Percentiles rank a stretch among this genome's conserved stretches.
phyloP scores from a whole-genome alignment of 169 alveolate genomes.

The Plasmodium vinckei region DNA sequence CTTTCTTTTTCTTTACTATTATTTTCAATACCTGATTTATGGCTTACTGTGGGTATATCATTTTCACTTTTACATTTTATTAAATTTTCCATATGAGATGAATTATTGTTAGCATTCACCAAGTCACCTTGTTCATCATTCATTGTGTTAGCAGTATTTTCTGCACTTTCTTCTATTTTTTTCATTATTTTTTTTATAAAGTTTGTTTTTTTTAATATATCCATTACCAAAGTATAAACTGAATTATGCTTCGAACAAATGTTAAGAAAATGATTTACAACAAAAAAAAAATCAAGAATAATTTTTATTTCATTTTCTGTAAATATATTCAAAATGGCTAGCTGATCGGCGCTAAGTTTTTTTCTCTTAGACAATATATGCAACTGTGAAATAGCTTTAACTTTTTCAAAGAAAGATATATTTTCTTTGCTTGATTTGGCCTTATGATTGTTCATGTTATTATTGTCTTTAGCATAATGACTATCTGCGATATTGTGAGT shows the following conservation, averaged over 20 bases:
- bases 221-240: slow-evolving; percentile 46
- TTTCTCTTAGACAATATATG: slow-evolving; percentile 16
- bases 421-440: not conserved
- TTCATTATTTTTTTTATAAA: slow-evolving; percentile 12
- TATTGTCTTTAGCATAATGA: not conserved
- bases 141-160: not conserved
- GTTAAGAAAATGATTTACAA: slow-evolving; percentile 36
- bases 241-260: slow-evolving; percentile 11
- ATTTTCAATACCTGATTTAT: too few species aligned
- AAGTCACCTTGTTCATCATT: not conserved
- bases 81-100: too few species aligned
- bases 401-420: slow-evolving; percentile 7
- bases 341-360: not conserved
- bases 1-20: too few species aligned
- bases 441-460: not conserved
- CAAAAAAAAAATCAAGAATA: slow-evolving; percentile 51
- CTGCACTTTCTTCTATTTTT: slow-evolving; percentile 13
- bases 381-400: slow-evolving; percentile 16
- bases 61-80: too few species aligned
- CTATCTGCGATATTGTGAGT: too few species aligned
- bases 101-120: not conserved
- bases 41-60: too few species aligned
- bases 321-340: slow-evolving; percentile 4
- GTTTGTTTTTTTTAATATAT: slow-evolving; percentile 12
- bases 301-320: slow-evolving; percentile 39